These are phyloP conservation scores for Withania somnifera DNA, from an alignment of 305 asterid genomes.

Conservation along the genomic window DNA sequence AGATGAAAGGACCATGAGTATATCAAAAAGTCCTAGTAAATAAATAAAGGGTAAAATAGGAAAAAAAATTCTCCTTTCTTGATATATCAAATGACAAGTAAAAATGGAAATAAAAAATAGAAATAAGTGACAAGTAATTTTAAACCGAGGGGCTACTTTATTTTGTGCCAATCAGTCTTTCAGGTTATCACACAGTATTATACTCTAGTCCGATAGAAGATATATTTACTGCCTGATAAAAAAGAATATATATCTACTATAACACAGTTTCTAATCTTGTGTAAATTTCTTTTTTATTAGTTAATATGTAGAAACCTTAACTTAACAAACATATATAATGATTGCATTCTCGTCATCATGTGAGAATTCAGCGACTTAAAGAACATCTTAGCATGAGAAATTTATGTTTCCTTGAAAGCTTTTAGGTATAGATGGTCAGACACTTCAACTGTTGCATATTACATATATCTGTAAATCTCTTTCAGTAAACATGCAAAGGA, in stretches of 20 bases:
- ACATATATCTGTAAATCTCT: neutral
- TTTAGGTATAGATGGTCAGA: neutral
- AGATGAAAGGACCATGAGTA: too few species aligned
- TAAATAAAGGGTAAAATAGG: too few species aligned
- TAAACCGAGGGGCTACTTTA: too few species aligned
- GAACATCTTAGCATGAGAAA: neutral
- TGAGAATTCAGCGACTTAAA: neutral
- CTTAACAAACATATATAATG: neutral
- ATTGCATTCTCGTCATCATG: neutral
- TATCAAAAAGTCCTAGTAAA: too few species aligned
- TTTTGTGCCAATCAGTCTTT: neutral
- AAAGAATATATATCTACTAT: neutral
- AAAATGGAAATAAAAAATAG: too few species aligned
- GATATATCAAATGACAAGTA: too few species aligned
- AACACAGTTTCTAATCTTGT: neutral
- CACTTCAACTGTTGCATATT: neutral
- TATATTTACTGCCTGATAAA: neutral
- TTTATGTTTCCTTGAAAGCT: neutral
- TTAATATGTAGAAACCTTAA: neutral
- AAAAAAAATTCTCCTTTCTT: too few species aligned
- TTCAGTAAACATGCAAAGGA: neutral
- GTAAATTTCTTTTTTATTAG: neutral
- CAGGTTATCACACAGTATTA: neutral
- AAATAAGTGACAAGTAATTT: too few species aligned
- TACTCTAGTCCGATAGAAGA: neutral